Evolutionary conservation across 140 eudicot genomes (phyloP).

Genomic region (Artemisia princeps): DNA sequence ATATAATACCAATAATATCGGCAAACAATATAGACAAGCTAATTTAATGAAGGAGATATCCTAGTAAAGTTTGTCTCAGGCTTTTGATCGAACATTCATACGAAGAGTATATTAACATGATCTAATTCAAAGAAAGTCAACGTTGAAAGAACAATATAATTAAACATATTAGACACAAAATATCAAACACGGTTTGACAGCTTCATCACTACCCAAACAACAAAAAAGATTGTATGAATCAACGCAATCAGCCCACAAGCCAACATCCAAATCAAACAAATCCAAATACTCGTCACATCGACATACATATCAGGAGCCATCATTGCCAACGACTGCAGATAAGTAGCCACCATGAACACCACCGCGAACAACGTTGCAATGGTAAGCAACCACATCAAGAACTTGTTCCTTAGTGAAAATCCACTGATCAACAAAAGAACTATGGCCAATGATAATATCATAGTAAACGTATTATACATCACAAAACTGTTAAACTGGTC

Average conservation of each 20-base stretch:
- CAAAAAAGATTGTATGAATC: constrained; percentile 21
- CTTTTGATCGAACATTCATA: too few relatives aligned
- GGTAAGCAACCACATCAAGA: constrained; percentile 28
- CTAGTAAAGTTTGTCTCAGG: too few relatives aligned
- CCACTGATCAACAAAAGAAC: constrained; percentile 22
- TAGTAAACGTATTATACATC: constrained; percentile 20
- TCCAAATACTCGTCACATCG: constrained; percentile 1
- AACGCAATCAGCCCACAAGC: constrained; percentile 25
- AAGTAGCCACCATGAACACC: constrained; percentile 6
- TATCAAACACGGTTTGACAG: constrained; percentile 1
- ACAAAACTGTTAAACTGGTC: constrained; percentile 15
- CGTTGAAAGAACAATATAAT: too few relatives aligned
- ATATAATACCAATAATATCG: too few relatives aligned
- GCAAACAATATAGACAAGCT: too few relatives aligned
- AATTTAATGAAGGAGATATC: too few relatives aligned
- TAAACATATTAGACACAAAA: too few relatives aligned
- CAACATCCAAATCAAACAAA: constrained; percentile 17
- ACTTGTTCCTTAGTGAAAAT: background rate
- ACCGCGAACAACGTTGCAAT: constrained; percentile 16
- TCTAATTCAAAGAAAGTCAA: too few relatives aligned
- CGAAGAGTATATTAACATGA: too few relatives aligned
- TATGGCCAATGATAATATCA: constrained; percentile 25
- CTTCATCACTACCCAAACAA: constrained; percentile 15
- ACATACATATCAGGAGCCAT: constrained; percentile 27
- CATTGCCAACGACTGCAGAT: constrained; percentile 9